Evolutionary conservation across 352 stramenopile species (phyloP), one percentile per base, ranked within the genome.

Genomic region (Phytophthora meadii): DNA sequence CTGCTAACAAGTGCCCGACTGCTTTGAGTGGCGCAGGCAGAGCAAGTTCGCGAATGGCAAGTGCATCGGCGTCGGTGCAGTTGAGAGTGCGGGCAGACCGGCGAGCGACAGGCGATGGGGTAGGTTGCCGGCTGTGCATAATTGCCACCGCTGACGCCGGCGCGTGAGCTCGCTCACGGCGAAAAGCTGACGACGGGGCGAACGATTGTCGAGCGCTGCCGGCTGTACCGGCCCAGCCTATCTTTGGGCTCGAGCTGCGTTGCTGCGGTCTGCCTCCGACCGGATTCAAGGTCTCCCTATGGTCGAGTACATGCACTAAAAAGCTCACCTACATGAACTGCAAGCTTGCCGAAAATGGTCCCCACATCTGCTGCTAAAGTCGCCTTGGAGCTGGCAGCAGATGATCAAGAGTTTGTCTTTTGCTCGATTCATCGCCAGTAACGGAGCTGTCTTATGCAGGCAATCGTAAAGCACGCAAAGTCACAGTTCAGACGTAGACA

Each of bases 41-140:
- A 27, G 63, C 41, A 74, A 74, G 48, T 70, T 74, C 27, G 46
- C 58, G 49, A 73, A 73, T 74, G 65, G 54, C 17, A 61, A 49
- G 14, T 39, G 44, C 34, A 54, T 32, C 25, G 6, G 36, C 27
- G 12, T 25, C 39, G 14, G 50, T 37, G 37, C 32, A 41, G 19
- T 50, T 37, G 45, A 40, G 24, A 22, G 42, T 51, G 32, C 22
- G 47, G 57, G 27, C 49, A n/a, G 48, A 30, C 46, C 61, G 56
- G 41, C 28, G 49, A 65, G 54, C 53, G 65, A 72, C 58, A 72
- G 65, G 56, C 65, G 40, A 19, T 19, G 58, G 64, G 57, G 56
- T 58, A 65, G 52, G 52, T 44, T 39, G 42, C 17, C 8, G 8
- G 32, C 17, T 17, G 61, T 65, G 62, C 62, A 63, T 28, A 63